A percentile compares a stretch with the other conserved stretches of the same genome.
These are phyloP conservation scores for Backusella australiensis DNA, from an alignment of 192 early-diverging fungal species.

Conservation along the genomic window DNA sequence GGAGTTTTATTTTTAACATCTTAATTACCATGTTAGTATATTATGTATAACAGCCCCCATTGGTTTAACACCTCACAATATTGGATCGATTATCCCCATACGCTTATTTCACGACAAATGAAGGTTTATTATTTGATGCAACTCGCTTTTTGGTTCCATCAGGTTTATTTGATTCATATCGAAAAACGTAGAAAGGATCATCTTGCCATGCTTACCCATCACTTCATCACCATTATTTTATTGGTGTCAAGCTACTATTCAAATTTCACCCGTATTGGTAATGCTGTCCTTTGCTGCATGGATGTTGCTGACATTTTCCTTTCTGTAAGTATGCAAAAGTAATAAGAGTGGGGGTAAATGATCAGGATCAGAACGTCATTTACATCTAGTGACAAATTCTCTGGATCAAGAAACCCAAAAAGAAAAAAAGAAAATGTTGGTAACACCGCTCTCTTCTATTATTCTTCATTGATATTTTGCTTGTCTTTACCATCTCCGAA, in stretches of 20 bases:
- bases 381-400: neutral
- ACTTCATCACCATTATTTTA: constrained; percentile 72
- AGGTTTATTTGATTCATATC: constrained; percentile 71
- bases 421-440: neutral
- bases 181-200: constrained; percentile 79
- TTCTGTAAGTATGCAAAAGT: constrained; percentile 41
- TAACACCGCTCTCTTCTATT: neutral
- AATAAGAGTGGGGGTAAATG: neutral
- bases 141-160: constrained; percentile 79
- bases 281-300: constrained; percentile 75
- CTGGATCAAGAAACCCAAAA: neutral
- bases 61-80: constrained; percentile 72
- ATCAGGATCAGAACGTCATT: neutral
- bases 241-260: constrained; percentile 62
- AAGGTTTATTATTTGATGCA: constrained; percentile 78
- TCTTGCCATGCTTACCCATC: constrained; percentile 70
- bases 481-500: neutral
- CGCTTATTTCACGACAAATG: constrained; percentile 45
- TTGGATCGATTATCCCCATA: constrained; percentile 76
- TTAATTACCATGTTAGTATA: constrained; percentile 38
- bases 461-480: neutral
- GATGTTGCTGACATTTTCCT: constrained; percentile 81
- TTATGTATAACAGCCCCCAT: constrained; percentile 68
- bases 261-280: constrained; percentile 79
- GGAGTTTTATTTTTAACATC: neutral